Evolutionary conservation across 768 basidiomycete species (phyloP), one percentile per base, ranked within the genome.

Genomic region (Daedaleopsis sinensis): DNA sequence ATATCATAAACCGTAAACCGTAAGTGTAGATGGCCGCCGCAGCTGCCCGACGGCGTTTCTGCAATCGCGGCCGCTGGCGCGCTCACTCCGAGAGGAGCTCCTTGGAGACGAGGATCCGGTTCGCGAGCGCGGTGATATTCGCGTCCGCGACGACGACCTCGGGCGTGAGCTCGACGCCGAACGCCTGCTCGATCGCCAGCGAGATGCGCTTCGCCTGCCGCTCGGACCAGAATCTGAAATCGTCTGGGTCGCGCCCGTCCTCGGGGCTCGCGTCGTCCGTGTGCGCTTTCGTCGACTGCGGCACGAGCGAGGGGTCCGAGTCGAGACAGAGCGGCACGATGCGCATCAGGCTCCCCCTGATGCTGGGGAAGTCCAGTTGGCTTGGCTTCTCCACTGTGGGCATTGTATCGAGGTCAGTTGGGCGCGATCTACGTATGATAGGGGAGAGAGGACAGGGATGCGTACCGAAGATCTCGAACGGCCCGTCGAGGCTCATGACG

Each of bases 81-180:
- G 39, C 18, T 59, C 58, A 67, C 7, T 60, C 69, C 42, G 67
- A 69, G 19, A 64, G 58, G 27, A 69, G 38, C 54, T 70, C 66
- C 58, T 68, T 91, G 18, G 91, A 90, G 23, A 88, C 83, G 64
- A 96, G 74, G 67, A 99, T 92, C 69, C 94, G 82, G 68, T 89
- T 89, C 2, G 94, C 87, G 61, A 99, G 77, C 27, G 88, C 80
- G n/a, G 86, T 84, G 70, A 98, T 73, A 74, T 98, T 98, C 27
- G 97, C 95, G 69, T 97, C 94, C 2, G 94, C 96, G 50, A 98
- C 80, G 52, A 99, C 82, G 39, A 99, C 94, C 69, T 96, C 93
- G 23, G 88, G 84, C 10, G 88, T 89, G 71, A 94, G 89, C 70
- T 98, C 96, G 43, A 98, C 90, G 24, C 82, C 86, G 74, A 97